Percentiles rank a stretch among this genome's conserved stretches.
phyloP scores from a whole-genome alignment of 1,139 yeast species.

The Lodderomyces parapsilosis region DNA sequence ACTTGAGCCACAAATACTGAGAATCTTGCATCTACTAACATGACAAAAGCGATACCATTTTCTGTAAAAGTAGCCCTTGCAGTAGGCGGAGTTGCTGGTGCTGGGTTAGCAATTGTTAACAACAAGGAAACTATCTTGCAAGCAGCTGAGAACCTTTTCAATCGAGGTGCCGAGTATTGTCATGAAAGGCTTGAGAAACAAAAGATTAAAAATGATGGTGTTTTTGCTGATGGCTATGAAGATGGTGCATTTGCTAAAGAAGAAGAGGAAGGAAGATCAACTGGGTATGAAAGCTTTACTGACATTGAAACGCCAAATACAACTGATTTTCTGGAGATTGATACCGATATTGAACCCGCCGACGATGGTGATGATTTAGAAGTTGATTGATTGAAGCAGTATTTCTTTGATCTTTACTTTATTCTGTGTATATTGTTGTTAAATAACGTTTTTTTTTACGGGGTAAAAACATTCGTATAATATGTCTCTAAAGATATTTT shows the following conservation, averaged over 20 bases:
- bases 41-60: constrained; percentile 28
- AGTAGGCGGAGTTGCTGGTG: constrained; percentile 41
- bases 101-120: constrained; percentile 34
- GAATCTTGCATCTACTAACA: constrained; percentile 12
- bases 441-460: too few species aligned
- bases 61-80: constrained; percentile 40
- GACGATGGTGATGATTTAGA: constrained; percentile 17
- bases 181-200: constrained; percentile 25
- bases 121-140: constrained; percentile 35
- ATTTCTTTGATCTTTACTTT: too few species aligned
- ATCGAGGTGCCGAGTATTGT: constrained; percentile 37
- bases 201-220: constrained; percentile 15
- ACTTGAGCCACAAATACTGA: too few species aligned
- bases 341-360: constrained; percentile 9
- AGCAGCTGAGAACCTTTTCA: constrained; percentile 31
- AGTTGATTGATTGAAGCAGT: not conserved
- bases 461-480: too few species aligned
- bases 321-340: constrained; percentile 12
- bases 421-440: too few species aligned
- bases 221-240: constrained; percentile 28
- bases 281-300: constrained; percentile 16
- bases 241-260: constrained; percentile 31
- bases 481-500: too few species aligned
- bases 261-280: constrained; percentile 11
- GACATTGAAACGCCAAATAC: constrained; percentile 27